phyloP scores from a whole-genome alignment of 352 stramenopile genomes.

The Phytophthora multivora region DNA sequence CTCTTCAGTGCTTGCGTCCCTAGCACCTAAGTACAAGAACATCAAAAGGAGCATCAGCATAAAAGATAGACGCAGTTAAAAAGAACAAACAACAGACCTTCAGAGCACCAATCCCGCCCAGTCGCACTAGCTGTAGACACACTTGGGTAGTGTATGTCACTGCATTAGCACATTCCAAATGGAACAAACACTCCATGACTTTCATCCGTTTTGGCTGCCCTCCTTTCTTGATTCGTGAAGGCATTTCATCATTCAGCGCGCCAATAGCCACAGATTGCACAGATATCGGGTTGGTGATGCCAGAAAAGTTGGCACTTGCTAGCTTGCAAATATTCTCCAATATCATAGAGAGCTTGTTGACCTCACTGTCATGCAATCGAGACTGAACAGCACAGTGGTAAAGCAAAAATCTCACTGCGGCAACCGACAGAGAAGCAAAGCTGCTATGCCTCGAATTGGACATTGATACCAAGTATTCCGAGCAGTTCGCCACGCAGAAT shows the following conservation, averaged over 20 bases:
- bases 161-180: conserved; percentile 27
- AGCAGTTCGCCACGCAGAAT: conserved; percentile 51
- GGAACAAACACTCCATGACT: conserved; percentile 42
- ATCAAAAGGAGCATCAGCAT: conserved; percentile 5
- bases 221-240: conserved; percentile 24
- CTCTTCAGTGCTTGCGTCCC: conserved; percentile 27
- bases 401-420: conserved; percentile 43
- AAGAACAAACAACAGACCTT: conserved; percentile 38
- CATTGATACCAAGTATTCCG: conserved; percentile 43
- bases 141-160: conserved; percentile 35
- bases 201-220: conserved; percentile 29
- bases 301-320: conserved; percentile 32
- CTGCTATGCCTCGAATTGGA: conserved; percentile 23
- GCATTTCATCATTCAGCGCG: conserved; percentile 37
- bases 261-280: conserved; percentile 19
- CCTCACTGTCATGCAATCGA: conserved; percentile 33
- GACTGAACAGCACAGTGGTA: conserved; percentile 45
- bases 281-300: conserved; percentile 3
- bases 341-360: conserved; percentile 37
- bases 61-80: neutral
- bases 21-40: conserved; percentile 22
- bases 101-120: conserved; percentile 42
- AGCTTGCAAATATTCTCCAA: conserved; percentile 38
- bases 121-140: conserved; percentile 38
- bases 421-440: conserved; percentile 38